Evolutionary conservation across 371 early-diverging fungal species (phyloP), one percentile per base, ranked within the genome.

Genomic region (Mortierella sp.): DNA sequence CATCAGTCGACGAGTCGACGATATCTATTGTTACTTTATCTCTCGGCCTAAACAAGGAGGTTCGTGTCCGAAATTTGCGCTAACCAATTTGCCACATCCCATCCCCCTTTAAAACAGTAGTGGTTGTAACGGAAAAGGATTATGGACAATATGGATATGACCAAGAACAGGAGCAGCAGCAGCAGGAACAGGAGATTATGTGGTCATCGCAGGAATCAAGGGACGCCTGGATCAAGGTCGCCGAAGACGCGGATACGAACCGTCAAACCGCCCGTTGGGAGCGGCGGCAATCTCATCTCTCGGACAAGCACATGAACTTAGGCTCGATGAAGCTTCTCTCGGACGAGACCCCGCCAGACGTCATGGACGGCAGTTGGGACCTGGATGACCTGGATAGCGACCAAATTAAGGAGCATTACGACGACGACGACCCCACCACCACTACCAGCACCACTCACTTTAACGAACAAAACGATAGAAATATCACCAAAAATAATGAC

Each of bases 311-410:
- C 42, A 74, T 83, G 83, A 76, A 76, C 65, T 55, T 75, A 7
- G 73, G 79, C 2, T 58, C 60, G 45, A 77, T 80, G 72, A 76
- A 72, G 26, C 76, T 80, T 34, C 78, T 84, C 16, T 77, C 80
- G 31, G 84, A 84, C 60, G 80, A 84, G 63, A 84, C 80, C 38
- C 84, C 80, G 5, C 84, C 84, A 31, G 79, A 82, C 31, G 74
- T 74, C 70, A 79, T 83, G 80, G 84, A 84, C 70, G 80, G 77
- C n/a, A 83, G 76, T 44, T 84, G 84, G 84, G 74, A 74, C 31
- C 55, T 84, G 70, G 84, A 84, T 57, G 70, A 70, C 42, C 55
- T 80, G 73, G 83, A 84, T 16, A 78, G 73, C 50, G 81, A 80
- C 28, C 55, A 78, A 4, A 28, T 24, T 8, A 70, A 47, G 24